These are phyloP conservation scores for Letharia lupina DNA, from an alignment of 495 filamentous ascomycete genomes.

Conservation along the genomic window DNA sequence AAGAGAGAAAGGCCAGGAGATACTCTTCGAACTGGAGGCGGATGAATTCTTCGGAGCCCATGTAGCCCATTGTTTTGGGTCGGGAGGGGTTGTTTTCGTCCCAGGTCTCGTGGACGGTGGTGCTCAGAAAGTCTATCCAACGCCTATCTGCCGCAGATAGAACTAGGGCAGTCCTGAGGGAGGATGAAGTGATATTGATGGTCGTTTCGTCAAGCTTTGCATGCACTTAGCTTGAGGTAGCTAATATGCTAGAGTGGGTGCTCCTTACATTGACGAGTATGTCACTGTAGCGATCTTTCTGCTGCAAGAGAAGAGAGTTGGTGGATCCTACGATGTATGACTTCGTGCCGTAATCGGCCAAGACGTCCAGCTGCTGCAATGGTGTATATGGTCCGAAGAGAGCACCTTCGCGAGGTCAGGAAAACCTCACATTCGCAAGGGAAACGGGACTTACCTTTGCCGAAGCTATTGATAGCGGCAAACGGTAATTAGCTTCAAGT, in stretches of 20 bases:
- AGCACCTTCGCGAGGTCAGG: slow-evolving; percentile 53
- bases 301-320: slow-evolving; percentile 85
- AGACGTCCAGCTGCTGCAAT: slow-evolving; percentile 85
- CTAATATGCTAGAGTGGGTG: not conserved
- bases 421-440: not conserved
- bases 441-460: slow-evolving; percentile 46
- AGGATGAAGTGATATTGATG: slow-evolving; percentile 72
- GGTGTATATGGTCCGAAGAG: slow-evolving; percentile 97
- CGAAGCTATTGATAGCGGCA: slow-evolving; percentile 43
- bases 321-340: slow-evolving; percentile 97
- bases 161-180: slow-evolving; percentile 65
- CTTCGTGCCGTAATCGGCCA: slow-evolving; percentile 91
- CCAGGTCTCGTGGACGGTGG: slow-evolving; percentile 93
- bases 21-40: slow-evolving; percentile 97
- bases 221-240: slow-evolving; percentile 4
- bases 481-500: slow-evolving; percentile 8
- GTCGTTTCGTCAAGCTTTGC: slow-evolving; percentile 73
- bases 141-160: slow-evolving; percentile 82
- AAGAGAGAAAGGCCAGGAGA: slow-evolving; percentile 76
- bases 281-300: slow-evolving; percentile 95
- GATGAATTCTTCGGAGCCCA: slow-evolving; percentile 96
- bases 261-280: slow-evolving; percentile 75
- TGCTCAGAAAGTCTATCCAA: slow-evolving; percentile 93
- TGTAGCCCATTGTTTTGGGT: slow-evolving; percentile 89
- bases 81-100: slow-evolving; percentile 80